A percentile compares a stretch with the other conserved stretches of the same genome.
These are phyloP conservation scores for Starmerella bombi DNA, from an alignment of 805 yeast genomes.

Conservation along the genomic window DNA sequence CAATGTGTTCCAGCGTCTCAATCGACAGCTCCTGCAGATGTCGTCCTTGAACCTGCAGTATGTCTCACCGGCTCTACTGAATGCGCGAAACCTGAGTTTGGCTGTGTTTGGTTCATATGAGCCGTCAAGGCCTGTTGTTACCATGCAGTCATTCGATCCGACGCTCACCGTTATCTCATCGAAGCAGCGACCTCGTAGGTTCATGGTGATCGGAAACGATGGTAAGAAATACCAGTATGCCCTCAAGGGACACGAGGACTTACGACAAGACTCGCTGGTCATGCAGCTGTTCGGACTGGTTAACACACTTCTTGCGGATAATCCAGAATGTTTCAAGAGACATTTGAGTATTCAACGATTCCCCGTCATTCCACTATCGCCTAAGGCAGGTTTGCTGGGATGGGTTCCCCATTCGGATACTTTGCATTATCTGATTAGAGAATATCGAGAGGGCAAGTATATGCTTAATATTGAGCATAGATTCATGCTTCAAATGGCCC, in stretches of 20 bases:
- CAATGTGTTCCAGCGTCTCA: conserved; percentile 80
- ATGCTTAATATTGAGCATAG: conserved; percentile 86
- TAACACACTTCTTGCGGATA: conserved; percentile 74
- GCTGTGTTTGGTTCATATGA: conserved; percentile 91
- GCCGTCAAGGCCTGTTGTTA: conserved; percentile 66
- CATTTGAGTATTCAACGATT: conserved; percentile 85
- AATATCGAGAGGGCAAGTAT: conserved; percentile 83
- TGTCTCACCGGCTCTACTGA: conserved; percentile 79
- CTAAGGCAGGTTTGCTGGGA: conserved; percentile 88
- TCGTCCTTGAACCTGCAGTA: conserved; percentile 79
- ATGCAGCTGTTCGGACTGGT: conserved; percentile 97
- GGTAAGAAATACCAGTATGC: conserved; percentile 77
- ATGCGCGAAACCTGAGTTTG: conserved; percentile 63
- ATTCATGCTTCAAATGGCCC: conserved; percentile 95
- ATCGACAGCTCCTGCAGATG: conserved; percentile 76
- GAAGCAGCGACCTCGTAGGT: conserved; percentile 86
- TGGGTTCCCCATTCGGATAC: conserved; percentile 98
- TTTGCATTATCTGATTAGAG: conserved; percentile 81
- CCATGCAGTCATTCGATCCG: conserved; percentile 67
- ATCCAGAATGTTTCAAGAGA: conserved; percentile 91
- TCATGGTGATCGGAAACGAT: conserved; percentile 71
- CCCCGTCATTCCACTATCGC: conserved; percentile 91
- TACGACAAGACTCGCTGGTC: conserved; percentile 90
- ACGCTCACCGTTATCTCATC: conserved; percentile 78
- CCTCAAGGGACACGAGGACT: conserved; percentile 94